Evolutionary conservation across 306 rosid genomes (phyloP).

Genomic region (Psophocarpus tetragonolobus): DNA sequence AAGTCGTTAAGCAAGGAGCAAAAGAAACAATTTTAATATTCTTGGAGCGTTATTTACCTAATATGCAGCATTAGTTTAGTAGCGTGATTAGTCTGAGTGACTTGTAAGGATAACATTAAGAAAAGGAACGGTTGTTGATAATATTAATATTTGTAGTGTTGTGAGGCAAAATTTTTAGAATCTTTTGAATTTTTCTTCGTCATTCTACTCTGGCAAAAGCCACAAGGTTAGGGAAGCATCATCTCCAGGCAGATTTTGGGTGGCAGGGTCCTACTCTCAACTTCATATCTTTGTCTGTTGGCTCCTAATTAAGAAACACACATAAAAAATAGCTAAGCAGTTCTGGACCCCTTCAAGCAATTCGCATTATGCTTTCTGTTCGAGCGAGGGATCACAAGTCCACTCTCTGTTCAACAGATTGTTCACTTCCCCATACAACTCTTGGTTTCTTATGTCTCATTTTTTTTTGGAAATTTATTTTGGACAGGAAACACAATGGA

Average conservation of each 20-base stretch:
- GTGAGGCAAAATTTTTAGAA: conserved; percentile 1
- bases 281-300: conserved; percentile 25
- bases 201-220: conserved; percentile 42
- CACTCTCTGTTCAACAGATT: neutral
- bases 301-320: conserved; percentile 23
- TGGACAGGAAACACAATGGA: neutral
- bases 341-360: neutral
- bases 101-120: conserved; percentile 48
- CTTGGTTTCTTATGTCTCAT: neutral
- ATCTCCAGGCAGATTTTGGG: conserved; percentile 32
- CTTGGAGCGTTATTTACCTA: conserved; percentile 31
- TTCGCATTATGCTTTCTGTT: conserved; percentile 17
- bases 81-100: conserved; percentile 31
- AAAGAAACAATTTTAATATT: conserved; percentile 15
- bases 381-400: conserved; percentile 11
- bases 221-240: conserved; percentile 17
- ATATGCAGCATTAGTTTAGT: conserved; percentile 38
- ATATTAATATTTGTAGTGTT: neutral
- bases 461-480: neutral
- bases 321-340: neutral
- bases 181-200: conserved; percentile 19
- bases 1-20: conserved; percentile 20
- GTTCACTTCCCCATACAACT: neutral
- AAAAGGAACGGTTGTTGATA: conserved; percentile 22
- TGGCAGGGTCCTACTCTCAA: conserved; percentile 36